Conservation (phyloP, 305 asterid genomes). For the Lippia alba region DNA sequence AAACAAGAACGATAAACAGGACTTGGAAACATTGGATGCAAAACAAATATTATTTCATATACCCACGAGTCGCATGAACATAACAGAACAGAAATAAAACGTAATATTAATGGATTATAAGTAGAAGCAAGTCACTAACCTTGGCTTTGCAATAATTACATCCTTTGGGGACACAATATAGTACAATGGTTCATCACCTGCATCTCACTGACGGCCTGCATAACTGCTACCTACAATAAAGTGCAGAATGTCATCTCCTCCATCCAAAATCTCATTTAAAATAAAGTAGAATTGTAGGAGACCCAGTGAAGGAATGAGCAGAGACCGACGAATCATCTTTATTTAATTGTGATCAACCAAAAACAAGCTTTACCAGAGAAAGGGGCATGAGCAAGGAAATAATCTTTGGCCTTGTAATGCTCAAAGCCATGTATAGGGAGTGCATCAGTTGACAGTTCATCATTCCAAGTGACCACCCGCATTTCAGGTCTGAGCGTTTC, state of each 20-base stretch:
- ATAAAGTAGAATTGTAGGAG: constrained; percentile 25
- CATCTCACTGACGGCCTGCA: constrained; percentile 99
- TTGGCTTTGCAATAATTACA: constrained; percentile 96
- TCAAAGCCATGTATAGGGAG: constrained; percentile 93
- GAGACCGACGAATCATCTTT: constrained; percentile 5
- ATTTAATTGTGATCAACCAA: constrained; percentile 22
- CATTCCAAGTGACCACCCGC: constrained; percentile 92
- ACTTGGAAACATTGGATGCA: constrained; percentile 12
- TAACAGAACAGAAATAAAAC: constrained; percentile 23
- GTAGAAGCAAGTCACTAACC: constrained; percentile 56
- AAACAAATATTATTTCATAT: constrained; percentile 16
- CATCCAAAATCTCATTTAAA: constrained; percentile 31
- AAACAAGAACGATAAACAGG: constrained; percentile 23
- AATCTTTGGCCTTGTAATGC: constrained; percentile 98
- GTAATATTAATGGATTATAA: constrained; percentile 22
- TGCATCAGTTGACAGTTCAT: constrained; percentile 97
- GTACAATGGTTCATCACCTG: constrained; percentile 94
- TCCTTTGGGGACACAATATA: constrained; percentile 97
- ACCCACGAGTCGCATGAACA: constrained; percentile 23
- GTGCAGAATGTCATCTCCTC: constrained; percentile 37
- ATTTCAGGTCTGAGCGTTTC: constrained; percentile 98
- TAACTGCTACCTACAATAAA: constrained; percentile 83
- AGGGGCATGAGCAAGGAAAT: constrained; percentile 98
- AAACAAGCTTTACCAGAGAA: constrained; percentile 73
- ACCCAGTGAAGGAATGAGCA: constrained; percentile 22